phyloP scores from a whole-genome alignment of 306 rosid species.

The Argentina anserina region DNA sequence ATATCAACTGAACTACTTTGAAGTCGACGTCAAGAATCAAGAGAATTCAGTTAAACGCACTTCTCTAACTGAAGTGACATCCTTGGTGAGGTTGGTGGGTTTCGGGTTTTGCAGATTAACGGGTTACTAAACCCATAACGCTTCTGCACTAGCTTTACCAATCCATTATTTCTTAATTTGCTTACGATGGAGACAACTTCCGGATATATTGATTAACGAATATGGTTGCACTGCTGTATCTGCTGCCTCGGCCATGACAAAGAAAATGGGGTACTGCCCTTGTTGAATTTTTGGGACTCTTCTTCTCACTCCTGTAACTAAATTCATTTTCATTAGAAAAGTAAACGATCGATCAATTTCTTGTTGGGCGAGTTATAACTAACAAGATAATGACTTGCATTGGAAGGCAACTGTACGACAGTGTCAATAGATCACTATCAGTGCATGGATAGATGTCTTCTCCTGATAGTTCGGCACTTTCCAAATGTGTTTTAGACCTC shows the following conservation, averaged over 20 bases:
- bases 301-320: background rate
- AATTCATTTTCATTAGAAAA: background rate
- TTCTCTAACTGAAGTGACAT: slow-evolving; percentile 53
- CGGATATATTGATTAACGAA: background rate
- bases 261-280: background rate
- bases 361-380: background rate
- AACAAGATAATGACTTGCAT: background rate
- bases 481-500: too few species aligned
- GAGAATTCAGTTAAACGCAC: slow-evolving; percentile 58
- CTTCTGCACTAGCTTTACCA: slow-evolving; percentile 7
- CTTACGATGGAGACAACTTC: background rate
- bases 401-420: background rate
- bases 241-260: background rate
- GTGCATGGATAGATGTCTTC: background rate
- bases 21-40: slow-evolving; percentile 26
- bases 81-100: slow-evolving; percentile 72
- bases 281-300: background rate
- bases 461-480: too few species aligned
- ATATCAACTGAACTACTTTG: slow-evolving; percentile 14
- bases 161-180: slow-evolving; percentile 8
- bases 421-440: background rate
- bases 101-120: slow-evolving; percentile 21
- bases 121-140: slow-evolving; percentile 63
- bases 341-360: background rate
- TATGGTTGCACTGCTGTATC: background rate